Conservation (phyloP, 129 eudicot genomes). For the Daucus carota region DNA sequence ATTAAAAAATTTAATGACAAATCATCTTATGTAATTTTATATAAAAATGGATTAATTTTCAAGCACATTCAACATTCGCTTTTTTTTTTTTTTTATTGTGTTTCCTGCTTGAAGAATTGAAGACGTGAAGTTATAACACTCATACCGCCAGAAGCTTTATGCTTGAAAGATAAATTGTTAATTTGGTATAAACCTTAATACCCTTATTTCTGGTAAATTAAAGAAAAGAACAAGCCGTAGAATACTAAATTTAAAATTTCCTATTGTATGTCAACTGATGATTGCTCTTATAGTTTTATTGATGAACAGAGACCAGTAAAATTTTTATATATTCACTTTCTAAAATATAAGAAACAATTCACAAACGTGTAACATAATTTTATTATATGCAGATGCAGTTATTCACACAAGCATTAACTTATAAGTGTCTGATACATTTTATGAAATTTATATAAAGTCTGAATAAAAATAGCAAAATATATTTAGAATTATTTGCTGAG, state of each 20-base stretch:
- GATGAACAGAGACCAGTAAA: background rate
- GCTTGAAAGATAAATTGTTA: background rate
- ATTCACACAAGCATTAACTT: background rate
- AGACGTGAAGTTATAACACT: background rate
- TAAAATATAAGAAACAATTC: background rate
- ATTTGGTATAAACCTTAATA: background rate
- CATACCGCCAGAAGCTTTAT: background rate
- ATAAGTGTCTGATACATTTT: background rate
- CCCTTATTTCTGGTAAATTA: background rate
- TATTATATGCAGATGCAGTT: background rate
- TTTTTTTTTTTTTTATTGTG: background rate
- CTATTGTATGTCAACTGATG: background rate
- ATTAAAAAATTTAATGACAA: background rate
- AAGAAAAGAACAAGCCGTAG: background rate
- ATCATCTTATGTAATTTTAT: background rate
- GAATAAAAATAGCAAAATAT: too few species aligned
- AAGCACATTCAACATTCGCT: background rate
- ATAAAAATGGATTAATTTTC: background rate
- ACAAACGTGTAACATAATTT: background rate
- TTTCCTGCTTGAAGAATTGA: background rate
- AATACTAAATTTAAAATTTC: background rate
- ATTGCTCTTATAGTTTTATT: background rate
- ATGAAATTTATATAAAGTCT: background rate
- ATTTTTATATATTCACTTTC: background rate
- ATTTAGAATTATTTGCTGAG: background rate